These are phyloP conservation scores for Fusarium chlamydosporum DNA, from an alignment of 2,329 filamentous ascomycete genomes.

Conservation along the genomic window DNA sequence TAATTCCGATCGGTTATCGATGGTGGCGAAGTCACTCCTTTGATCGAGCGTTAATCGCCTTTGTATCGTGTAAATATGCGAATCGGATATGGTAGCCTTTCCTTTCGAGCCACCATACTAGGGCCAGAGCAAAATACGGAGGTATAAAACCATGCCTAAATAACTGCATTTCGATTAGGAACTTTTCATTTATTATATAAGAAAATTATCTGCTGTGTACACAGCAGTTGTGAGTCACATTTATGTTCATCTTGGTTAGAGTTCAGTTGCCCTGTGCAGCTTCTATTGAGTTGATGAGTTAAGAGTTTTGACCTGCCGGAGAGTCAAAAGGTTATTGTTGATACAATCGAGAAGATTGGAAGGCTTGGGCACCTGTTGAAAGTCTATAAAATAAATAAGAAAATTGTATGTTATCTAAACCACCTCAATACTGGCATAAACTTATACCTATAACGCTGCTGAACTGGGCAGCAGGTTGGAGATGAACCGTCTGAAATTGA, in stretches of 20 bases:
- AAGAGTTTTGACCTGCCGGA: too few relatives aligned
- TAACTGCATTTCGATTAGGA: neutral
- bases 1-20: neutral
- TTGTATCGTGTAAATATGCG: neutral
- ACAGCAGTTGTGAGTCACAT: too few relatives aligned
- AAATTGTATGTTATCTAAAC: neutral
- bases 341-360: too few relatives aligned
- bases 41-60: neutral
- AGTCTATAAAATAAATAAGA: too few relatives aligned
- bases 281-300: too few relatives aligned
- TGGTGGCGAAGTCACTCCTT: too few relatives aligned
- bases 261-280: too few relatives aligned
- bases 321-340: too few relatives aligned
- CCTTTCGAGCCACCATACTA: neutral
- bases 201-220: too few relatives aligned
- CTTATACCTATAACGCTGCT: neutral
- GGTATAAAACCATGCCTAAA: too few relatives aligned
- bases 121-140: neutral
- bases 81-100: neutral
- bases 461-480: neutral
- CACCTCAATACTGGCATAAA: neutral
- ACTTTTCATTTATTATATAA: accelerated
- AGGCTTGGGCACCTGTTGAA: too few relatives aligned
- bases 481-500: neutral
- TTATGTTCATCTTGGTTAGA: too few relatives aligned